Evolutionary conservation across 129 eudicot genomes (phyloP).

Genomic region (Helianthus annuus): DNA sequence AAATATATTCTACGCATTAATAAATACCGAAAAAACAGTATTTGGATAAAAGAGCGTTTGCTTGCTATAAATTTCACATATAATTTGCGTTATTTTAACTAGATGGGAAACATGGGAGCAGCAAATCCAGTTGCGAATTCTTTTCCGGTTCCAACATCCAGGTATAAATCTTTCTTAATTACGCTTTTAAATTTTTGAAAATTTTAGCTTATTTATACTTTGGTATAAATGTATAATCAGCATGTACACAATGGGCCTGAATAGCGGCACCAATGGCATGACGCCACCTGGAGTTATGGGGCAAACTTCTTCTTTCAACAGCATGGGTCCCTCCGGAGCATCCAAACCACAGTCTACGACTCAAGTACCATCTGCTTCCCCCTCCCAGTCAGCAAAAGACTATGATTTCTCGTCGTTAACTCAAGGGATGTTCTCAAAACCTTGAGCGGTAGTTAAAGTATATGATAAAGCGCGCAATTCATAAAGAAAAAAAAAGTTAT

Average conservation of each 20-base stretch:
- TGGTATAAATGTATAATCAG: slow-evolving; percentile 33
- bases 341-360: slow-evolving; percentile 49
- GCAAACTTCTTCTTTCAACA: slow-evolving; percentile 48
- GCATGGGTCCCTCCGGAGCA: slow-evolving; percentile 43
- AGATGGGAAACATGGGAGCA: slow-evolving; percentile 74
- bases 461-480: slow-evolving; percentile 26
- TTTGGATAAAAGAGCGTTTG: neutral
- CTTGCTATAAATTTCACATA: neutral
- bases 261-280: slow-evolving; percentile 54
- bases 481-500: slow-evolving; percentile 29
- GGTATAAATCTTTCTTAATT: slow-evolving; percentile 43
- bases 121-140: slow-evolving; percentile 53
- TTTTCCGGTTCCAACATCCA: slow-evolving; percentile 56
- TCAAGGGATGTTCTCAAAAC: slow-evolving; percentile 90
- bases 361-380: slow-evolving; percentile 48
- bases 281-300: slow-evolving; percentile 46
- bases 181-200: neutral
- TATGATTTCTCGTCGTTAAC: slow-evolving; percentile 95
- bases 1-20: neutral
- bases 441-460: slow-evolving; percentile 43
- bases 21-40: neutral
- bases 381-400: slow-evolving; percentile 69
- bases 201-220: neutral
- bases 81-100: slow-evolving; percentile 21
- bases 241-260: slow-evolving; percentile 51